Evolutionary conservation across 2,329 filamentous ascomycete genomes (phyloP).

Genomic region (Trichoderma cornu-damae): DNA sequence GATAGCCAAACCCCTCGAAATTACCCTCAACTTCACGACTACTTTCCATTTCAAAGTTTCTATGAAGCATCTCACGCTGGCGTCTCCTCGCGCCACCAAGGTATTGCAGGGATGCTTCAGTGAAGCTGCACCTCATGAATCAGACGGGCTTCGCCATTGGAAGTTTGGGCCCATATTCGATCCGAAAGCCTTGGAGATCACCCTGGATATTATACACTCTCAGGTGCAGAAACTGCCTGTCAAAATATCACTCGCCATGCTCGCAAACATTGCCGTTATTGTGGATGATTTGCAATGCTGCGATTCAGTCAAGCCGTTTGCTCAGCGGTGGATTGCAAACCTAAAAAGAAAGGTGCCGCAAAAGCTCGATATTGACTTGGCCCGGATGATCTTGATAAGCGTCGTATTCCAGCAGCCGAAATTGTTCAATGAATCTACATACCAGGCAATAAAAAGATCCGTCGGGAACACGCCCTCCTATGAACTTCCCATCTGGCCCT

Average conservation of each 20-base stretch:
- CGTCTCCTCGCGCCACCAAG: slow-evolving; percentile 2
- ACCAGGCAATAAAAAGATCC: neutral
- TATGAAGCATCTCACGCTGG: slow-evolving; percentile 8
- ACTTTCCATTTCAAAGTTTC: slow-evolving; percentile 13
- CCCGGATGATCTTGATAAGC: slow-evolving; percentile 17
- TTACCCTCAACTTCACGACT: neutral
- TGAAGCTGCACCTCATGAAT: neutral
- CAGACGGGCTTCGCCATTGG: slow-evolving; percentile 20
- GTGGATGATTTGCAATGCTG: slow-evolving; percentile 23
- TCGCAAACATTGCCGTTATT: slow-evolving; percentile 20
- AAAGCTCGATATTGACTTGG: neutral
- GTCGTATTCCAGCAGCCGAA: neutral
- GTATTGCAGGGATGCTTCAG: neutral
- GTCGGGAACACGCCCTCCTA: neutral
- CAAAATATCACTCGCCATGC: neutral
- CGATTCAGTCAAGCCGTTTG: slow-evolving; percentile 19
- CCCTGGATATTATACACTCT: slow-evolving; percentile 22
- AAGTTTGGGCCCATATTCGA: slow-evolving; percentile 21
- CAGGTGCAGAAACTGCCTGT: slow-evolving; percentile 15
- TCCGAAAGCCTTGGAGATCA: slow-evolving; percentile 19
- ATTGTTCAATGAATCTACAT: neutral
- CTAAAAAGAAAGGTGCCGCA: neutral
- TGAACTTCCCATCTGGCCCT: neutral
- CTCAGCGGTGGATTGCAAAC: slow-evolving; percentile 16
- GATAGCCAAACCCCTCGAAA: too few species aligned